Percentiles rank a stretch among this genome's conserved stretches.
Conservation (phyloP, 2,329 filamentous ascomycete genomes). For the Penicillium sp. region DNA sequence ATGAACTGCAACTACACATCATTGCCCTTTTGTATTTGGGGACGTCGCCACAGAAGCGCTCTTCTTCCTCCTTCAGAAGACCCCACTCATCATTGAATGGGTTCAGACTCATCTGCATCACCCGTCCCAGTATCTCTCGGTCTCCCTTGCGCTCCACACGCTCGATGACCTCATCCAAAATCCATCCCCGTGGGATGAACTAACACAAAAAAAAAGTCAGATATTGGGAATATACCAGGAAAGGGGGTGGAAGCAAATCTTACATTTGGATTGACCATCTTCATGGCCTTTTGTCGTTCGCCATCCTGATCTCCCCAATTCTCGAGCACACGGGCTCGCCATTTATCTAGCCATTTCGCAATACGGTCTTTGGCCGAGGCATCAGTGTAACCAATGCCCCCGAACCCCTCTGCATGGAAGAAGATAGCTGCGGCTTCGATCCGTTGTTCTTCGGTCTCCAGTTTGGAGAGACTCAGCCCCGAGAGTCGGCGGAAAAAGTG, state of each 20-base stretch:
- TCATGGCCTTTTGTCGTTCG: slow-evolving; percentile 72
- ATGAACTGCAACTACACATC: slow-evolving; percentile 96
- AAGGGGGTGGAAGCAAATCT: neutral
- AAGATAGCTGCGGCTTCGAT: slow-evolving; percentile 68
- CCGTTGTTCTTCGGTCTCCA: slow-evolving; percentile 65
- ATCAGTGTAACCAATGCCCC: slow-evolving; percentile 59
- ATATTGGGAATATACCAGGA: neutral
- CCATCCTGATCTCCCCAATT: slow-evolving; percentile 70
- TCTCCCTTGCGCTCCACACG: slow-evolving; percentile 83
- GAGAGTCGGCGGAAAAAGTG: slow-evolving; percentile 86
- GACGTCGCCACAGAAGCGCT: slow-evolving; percentile 81
- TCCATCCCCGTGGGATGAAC: slow-evolving; percentile 87
- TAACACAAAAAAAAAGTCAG: slow-evolving; percentile 23
- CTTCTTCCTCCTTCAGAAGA: slow-evolving; percentile 70
- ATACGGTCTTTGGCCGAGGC: slow-evolving; percentile 66
- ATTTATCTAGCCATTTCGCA: slow-evolving; percentile 77
- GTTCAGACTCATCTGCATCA: slow-evolving; percentile 79
- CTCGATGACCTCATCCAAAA: slow-evolving; percentile 88
- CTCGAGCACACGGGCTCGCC: slow-evolving; percentile 68
- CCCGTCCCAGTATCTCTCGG: slow-evolving; percentile 69
- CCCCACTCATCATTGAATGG: slow-evolving; percentile 73
- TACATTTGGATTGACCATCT: slow-evolving; percentile 78
- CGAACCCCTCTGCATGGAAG: slow-evolving; percentile 73
- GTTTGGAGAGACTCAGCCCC: slow-evolving; percentile 58
- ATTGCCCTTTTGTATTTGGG: slow-evolving; percentile 74